Base-by-base conservation (phyloP, 331 rosid genomes). In the Malus hybrid region DNA sequence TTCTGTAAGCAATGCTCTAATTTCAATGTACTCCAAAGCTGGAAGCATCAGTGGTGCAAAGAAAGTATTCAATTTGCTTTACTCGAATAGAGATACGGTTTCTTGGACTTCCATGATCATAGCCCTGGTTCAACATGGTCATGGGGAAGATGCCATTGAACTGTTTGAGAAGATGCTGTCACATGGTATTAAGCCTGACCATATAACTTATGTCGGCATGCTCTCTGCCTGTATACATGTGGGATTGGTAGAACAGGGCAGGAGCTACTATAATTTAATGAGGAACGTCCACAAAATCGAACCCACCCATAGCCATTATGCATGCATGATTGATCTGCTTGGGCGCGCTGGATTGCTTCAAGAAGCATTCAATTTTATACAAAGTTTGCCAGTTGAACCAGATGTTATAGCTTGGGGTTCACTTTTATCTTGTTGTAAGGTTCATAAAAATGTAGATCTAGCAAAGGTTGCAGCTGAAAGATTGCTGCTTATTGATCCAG, bases 21-120 rank as follows among this genome's bases (percentile, higher is more conserved):
- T 93, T 78, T 78, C 93, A 42, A 85, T 91, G 97, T 93, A 91
- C 81, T 86, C 98, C 3, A 88, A 89, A 88, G 85, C 89, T 13
- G 97, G 98, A 70, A 88, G 89, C 88, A 85, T 93, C 74, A 73
- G 57, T 57, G 84, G 82, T 82, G 92, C 97, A 39, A 83, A 83
- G 81, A 81, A 84, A 83, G 85, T 91, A 55, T 91, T 91, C 65
- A 63, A 85, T 65, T 82, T 82, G 71, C 72, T 83, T 78, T 68
- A 74, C 79, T 44, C 39, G 73, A 84, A 79, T 48, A 75, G 71
- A 72, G 89, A 86, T 79, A 89, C 87, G 12, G 77, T 87, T 65
- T 85, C 97, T 65, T 89, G 97, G 98, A 88, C 92, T 69, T 89
- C 96, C 82, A 93, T 93, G 96, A 86, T 91, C 79, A 73, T 88